Evolutionary conservation across 192 early-diverging fungal species (phyloP), one percentile per base, ranked within the genome.

Genomic region (Polychytrium aggregatum): DNA sequence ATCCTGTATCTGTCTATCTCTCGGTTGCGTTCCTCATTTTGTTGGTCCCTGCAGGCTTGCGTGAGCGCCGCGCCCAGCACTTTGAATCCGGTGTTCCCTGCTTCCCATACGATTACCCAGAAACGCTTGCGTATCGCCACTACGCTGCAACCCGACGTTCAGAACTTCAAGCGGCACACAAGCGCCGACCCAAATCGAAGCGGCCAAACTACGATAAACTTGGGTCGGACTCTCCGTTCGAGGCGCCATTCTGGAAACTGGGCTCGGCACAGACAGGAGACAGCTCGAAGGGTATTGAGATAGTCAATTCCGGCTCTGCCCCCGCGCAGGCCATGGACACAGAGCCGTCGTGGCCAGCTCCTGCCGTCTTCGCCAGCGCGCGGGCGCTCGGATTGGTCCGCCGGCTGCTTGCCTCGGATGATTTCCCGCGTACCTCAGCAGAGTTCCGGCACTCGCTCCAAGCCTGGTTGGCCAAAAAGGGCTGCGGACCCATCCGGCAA

Each of bases 101-200:
- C 39, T 94, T 88, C 55, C 92, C 95, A 13, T 78, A 84, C 42
- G 86, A 96, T 60, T 87, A 72, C 60, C 84, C 87, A 4, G 83
- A 82, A 24, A 88, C 85, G 2, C 20, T 46, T 18, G 78, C 85
- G 5, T 88, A 81, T 63, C 63, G 66, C 25, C 49, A 38, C 2
- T 81, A 66, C 60, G 64, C 71, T 4, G 59, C 42, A 0, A 49
- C 59, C 5, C 50, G 47, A 20, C 68, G 74, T 11, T 58, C 60
- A 2, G 65, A 54, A 17, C 61, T 57, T 24, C 45, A 71, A 49
- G 60, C 48, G 8, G 58, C 59, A 48, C 88, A 84, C 68, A 57
- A 66, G 13, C 62, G 80, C 14, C 82, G 68, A 17, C 94, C 94
- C 7, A 71, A 76, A 0, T 82, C 77, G 5, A 95, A 98, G 55